phyloP scores from a whole-genome alignment of 345 rosid genomes.

The Cardiospermum halicacabum region DNA sequence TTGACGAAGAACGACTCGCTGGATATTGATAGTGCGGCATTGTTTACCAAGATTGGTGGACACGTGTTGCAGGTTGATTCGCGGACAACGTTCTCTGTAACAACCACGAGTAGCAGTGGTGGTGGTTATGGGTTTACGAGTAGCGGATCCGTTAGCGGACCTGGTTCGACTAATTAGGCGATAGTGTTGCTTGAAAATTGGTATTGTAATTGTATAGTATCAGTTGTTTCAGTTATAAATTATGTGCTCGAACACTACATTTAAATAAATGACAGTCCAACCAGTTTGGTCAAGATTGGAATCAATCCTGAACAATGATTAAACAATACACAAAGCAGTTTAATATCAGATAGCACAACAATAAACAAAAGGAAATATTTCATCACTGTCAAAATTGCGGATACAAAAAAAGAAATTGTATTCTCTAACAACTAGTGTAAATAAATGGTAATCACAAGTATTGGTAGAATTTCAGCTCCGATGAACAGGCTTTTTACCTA shows the following conservation, averaged over 20 bases:
- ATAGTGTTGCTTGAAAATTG: too few relatives aligned
- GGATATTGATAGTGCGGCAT: not conserved
- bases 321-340: too few relatives aligned
- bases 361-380: not conserved
- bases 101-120: not conserved
- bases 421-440: slow-evolving; percentile 1
- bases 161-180: too few relatives aligned
- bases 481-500: slow-evolving; percentile 2
- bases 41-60: not conserved
- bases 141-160: not conserved
- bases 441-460: slow-evolving; percentile 1
- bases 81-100: not conserved
- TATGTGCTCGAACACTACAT: too few relatives aligned
- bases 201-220: too few relatives aligned
- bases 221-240: too few relatives aligned
- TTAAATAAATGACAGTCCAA: too few relatives aligned
- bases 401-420: slow-evolving; percentile 4
- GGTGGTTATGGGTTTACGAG: not conserved
- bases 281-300: too few relatives aligned
- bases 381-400: slow-evolving; percentile 16
- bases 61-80: slow-evolving; percentile 3
- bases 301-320: too few relatives aligned
- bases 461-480: not conserved
- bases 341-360: not conserved
- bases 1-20: not conserved